Evolutionary conservation across 768 basidiomycete genomes (phyloP), one percentile per base, ranked within the genome.

Genomic region (Rhodosporidiobolus odoratus): DNA sequence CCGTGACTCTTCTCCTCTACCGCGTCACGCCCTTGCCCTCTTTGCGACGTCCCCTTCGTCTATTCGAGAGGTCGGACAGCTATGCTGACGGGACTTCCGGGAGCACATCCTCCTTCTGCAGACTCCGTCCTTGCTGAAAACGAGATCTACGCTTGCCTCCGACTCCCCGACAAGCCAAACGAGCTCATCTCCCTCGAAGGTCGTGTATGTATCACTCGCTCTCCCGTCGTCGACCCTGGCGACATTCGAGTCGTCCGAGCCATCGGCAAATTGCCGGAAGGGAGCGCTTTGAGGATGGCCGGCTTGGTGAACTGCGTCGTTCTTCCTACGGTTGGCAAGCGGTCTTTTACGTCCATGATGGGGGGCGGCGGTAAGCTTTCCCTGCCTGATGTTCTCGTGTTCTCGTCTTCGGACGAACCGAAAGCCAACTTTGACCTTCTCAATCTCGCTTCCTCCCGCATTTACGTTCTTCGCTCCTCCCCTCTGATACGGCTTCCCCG

Each of bases 141-240:
- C 32, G n/a, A 88, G 72, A 86, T 92, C 8, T 91, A 86, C 64
- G 61, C 58, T 32, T 53, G 61, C n/a, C 35, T 75, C 9, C 62
- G 67, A 17, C 40, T 47, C 88, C 38, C 88, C 87, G 75, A 75
- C 78, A 8, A 19, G 2, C 68, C 62, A 0, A 27, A 82, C 82
- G 77, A 84, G 41, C 85, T 86, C 2, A 79, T 67, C 15, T 89
- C 84, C 80, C 77, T 91, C 6, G 77, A 84, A 76, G 89, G 90
- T 30, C 80, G 81, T 65, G 85, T 85, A 69, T 82, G 84, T 32
- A 85, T 91, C 58, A 87, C 86, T 8, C 82, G 89, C 67, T 89
- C 86, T 77, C 90, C 90, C 13, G 86, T 88, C 7, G 84, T 85
- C 34, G 89, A 91, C 77, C 85, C 88, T 12, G 90, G 89, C 25